Conservation (phyloP, 345 rosid genomes). For the Sonneratia caseolaris region DNA sequence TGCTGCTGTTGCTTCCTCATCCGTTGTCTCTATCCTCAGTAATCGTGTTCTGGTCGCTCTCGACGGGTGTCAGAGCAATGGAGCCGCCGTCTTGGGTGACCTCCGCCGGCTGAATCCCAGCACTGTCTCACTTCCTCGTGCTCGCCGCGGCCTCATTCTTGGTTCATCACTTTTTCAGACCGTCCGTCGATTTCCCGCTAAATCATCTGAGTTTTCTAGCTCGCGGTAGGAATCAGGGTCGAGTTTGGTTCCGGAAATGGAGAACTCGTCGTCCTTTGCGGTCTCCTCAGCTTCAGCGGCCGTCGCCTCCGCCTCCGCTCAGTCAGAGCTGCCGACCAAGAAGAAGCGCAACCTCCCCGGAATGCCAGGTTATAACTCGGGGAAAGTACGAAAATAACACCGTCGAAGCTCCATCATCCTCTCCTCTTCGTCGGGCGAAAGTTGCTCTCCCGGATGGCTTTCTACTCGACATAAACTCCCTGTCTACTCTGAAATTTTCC, state of each 20-base stretch:
- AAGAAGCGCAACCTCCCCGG: constrained; percentile 78
- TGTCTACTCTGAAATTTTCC: background rate
- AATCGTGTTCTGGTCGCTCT: background rate
- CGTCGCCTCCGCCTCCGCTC: constrained; percentile 5
- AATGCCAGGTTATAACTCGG: constrained; percentile 48
- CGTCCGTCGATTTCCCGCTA: background rate
- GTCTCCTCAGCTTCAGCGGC: constrained; percentile 30
- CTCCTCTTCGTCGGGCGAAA: background rate
- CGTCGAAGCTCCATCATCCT: background rate
- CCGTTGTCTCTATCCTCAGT: background rate
- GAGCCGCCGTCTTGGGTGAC: constrained; percentile 35
- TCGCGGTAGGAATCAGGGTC: background rate
- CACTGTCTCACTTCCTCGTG: constrained; percentile 13
- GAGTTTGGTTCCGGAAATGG: constrained; percentile 15
- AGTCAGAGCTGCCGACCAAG: constrained; percentile 22
- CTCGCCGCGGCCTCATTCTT: background rate
- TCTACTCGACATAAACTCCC: background rate
- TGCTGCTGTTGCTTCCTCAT: background rate
- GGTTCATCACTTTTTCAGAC: constrained; percentile 13
- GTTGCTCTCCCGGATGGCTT: too few species aligned
- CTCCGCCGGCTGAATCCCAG: constrained; percentile 12
- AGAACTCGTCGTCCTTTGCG: constrained; percentile 30
- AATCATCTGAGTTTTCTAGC: background rate
- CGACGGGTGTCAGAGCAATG: constrained; percentile 6
- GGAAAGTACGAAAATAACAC: constrained; percentile 2